Evolutionary conservation across 2,329 filamentous ascomycete species (phyloP).

Genomic region (Apiospora hydei): DNA sequence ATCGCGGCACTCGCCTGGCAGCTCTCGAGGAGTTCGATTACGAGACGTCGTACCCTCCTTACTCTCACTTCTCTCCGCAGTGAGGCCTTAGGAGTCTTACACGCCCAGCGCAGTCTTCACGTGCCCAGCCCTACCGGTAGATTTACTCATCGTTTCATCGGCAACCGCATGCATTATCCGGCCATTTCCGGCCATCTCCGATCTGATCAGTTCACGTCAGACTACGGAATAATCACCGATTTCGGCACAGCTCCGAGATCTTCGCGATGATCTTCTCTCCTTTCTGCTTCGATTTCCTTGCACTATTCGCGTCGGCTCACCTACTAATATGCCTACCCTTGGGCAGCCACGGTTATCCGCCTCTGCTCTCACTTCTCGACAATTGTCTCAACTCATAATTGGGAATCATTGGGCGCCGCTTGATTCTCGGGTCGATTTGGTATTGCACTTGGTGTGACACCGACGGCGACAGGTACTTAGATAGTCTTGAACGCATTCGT

Average conservation of each 20-base stretch:
- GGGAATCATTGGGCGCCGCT: slow-evolving; percentile 24
- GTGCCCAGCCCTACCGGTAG: not conserved
- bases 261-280: slow-evolving; percentile 20
- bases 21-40: slow-evolving; percentile 69
- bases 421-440: slow-evolving; percentile 25
- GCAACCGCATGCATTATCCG: not conserved
- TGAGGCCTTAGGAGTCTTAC: slow-evolving; percentile 21
- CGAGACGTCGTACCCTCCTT: slow-evolving; percentile 50
- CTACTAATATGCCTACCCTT: slow-evolving; percentile 9
- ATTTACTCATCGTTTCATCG: not conserved
- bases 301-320: slow-evolving; percentile 21
- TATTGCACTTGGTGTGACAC: slow-evolving; percentile 23
- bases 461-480: slow-evolving; percentile 19
- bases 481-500: slow-evolving; percentile 16
- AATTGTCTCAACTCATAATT: slow-evolving; percentile 6
- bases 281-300: slow-evolving; percentile 23
- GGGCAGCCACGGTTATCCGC: slow-evolving; percentile 15
- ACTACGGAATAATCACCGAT: slow-evolving; percentile 18
- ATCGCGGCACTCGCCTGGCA: slow-evolving; percentile 79
- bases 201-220: slow-evolving; percentile 2
- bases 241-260: slow-evolving; percentile 20
- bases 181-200: slow-evolving; percentile 11
- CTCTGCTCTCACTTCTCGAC: slow-evolving; percentile 21
- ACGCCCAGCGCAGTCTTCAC: not conserved
- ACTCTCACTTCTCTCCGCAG: slow-evolving; percentile 44